A percentile compares a stretch with the other conserved stretches of the same genome.
phyloP scores from a whole-genome alignment of 2,329 filamentous ascomycete genomes.

The Aspergillus oerlinghausenensis region DNA sequence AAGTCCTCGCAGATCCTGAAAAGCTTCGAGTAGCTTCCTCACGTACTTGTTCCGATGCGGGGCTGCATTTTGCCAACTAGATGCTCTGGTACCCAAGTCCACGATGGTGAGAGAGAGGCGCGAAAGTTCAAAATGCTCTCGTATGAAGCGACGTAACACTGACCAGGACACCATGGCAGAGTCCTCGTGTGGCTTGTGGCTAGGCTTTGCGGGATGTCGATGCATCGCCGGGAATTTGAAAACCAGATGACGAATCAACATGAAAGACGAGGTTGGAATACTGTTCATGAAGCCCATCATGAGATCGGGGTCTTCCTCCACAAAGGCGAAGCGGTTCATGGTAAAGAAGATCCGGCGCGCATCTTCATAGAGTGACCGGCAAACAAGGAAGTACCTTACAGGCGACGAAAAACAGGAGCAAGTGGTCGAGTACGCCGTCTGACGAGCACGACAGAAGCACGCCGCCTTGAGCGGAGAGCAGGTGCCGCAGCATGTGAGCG shows the following conservation, averaged over 20 bases:
- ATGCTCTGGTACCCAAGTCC: constrained; percentile 12
- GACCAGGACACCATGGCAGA: constrained; percentile 16
- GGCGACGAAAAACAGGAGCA: constrained; percentile 22
- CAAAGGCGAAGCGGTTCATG: constrained; percentile 17
- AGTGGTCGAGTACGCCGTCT: constrained; percentile 20
- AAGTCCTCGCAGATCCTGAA: constrained; percentile 15
- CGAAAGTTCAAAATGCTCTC: constrained; percentile 21
- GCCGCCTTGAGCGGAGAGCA: constrained; percentile 16
- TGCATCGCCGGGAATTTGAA: constrained; percentile 17
- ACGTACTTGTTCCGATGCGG: constrained; percentile 12
- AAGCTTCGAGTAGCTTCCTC: constrained; percentile 16
- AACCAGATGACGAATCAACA: constrained; percentile 16
- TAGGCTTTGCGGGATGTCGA: constrained; percentile 5
- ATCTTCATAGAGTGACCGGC: constrained; percentile 18
- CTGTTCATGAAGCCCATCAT: constrained; percentile 17
- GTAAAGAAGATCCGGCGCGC: constrained; percentile 19
- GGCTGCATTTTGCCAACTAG: neutral
- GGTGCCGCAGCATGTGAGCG: constrained; percentile 19
- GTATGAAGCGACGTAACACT: constrained; percentile 25
- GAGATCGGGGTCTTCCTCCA: constrained; percentile 19
- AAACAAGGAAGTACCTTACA: constrained; percentile 22
- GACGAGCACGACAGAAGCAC: constrained; percentile 20
- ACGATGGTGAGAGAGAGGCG: constrained; percentile 17
- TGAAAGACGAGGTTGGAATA: constrained; percentile 17
- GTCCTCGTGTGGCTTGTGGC: constrained; percentile 6